phyloP scores from a whole-genome alignment of 2,329 filamentous ascomycete genomes.

The Pseudogymnoascus sp. region DNA sequence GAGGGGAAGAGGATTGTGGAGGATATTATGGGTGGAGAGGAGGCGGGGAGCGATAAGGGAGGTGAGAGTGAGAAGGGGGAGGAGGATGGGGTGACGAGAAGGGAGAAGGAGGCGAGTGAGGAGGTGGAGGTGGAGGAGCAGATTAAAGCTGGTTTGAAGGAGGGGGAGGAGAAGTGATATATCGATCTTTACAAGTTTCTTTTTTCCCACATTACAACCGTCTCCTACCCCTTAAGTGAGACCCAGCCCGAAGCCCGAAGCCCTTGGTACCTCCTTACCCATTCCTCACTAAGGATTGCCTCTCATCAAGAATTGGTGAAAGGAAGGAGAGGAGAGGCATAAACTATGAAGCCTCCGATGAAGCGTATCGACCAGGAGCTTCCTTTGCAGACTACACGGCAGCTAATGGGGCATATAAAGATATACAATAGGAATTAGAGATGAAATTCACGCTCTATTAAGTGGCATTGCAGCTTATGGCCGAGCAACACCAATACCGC shows the following conservation, averaged over 20 bases:
- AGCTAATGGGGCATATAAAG: too few species aligned
- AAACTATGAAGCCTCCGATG: too few species aligned
- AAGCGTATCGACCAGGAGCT: too few species aligned
- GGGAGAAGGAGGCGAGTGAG: not conserved
- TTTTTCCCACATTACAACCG: not conserved
- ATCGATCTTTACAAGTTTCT: not conserved
- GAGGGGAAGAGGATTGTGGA: slow-evolving; percentile 66
- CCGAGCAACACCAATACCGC: too few species aligned
- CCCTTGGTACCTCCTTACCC: too few species aligned
- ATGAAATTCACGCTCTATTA: too few species aligned
- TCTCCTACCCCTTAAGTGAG: not conserved
- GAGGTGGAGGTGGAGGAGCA: slow-evolving; percentile 1
- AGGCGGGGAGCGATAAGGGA: slow-evolving; percentile 10
- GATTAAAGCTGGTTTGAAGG: not conserved
- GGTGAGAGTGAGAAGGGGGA: slow-evolving; percentile 19
- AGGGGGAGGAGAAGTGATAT: not conserved
- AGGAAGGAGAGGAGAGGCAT: too few species aligned
- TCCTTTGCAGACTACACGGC: too few species aligned
- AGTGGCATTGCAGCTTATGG: too few species aligned
- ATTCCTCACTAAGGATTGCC: too few species aligned
- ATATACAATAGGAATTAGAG: too few species aligned
- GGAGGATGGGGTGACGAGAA: slow-evolving; percentile 2
- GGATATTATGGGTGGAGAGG: slow-evolving; percentile 41
- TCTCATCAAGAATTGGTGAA: too few species aligned
- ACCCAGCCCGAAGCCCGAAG: not conserved